These are phyloP conservation scores for Plasmodium malariae DNA, from an alignment of 169 alveolate genomes.

Conservation along the genomic window DNA sequence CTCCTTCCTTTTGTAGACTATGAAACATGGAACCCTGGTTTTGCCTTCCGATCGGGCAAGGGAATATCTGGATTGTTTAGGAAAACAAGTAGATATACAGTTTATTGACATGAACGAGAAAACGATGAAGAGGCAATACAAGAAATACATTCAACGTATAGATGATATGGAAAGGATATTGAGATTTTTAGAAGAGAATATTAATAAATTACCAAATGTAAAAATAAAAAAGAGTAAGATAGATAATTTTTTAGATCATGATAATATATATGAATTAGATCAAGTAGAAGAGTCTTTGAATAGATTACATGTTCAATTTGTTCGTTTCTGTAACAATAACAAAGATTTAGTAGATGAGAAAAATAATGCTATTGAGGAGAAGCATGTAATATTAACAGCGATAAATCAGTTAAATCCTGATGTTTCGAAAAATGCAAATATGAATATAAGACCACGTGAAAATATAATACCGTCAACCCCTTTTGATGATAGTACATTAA, in stretches of 20 bases:
- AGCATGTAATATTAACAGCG: slow-evolving; percentile 87
- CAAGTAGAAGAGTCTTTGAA: slow-evolving; percentile 91
- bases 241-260: slow-evolving; percentile 88
- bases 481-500: slow-evolving; percentile 78
- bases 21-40: slow-evolving; percentile 94
- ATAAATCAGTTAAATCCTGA: slow-evolving; percentile 80
- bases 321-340: slow-evolving; percentile 90
- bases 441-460: neutral
- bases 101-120: slow-evolving; percentile 91
- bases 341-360: slow-evolving; percentile 85
- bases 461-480: neutral
- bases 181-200: slow-evolving; percentile 87
- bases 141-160: slow-evolving; percentile 92
- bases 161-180: slow-evolving; percentile 94
- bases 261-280: slow-evolving; percentile 87
- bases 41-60: slow-evolving; percentile 94
- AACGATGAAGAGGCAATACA: slow-evolving; percentile 92
- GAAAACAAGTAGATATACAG: slow-evolving; percentile 89
- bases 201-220: slow-evolving; percentile 87
- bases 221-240: slow-evolving; percentile 84
- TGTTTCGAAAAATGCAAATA: slow-evolving; percentile 21
- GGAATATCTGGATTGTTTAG: slow-evolving; percentile 90
- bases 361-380: slow-evolving; percentile 90
- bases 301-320: slow-evolving; percentile 91
- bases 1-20: slow-evolving; percentile 75